These are phyloP conservation scores for Coemansia sp. DNA, from an alignment of 192 early-diverging fungal genomes.

Conservation along the genomic window DNA sequence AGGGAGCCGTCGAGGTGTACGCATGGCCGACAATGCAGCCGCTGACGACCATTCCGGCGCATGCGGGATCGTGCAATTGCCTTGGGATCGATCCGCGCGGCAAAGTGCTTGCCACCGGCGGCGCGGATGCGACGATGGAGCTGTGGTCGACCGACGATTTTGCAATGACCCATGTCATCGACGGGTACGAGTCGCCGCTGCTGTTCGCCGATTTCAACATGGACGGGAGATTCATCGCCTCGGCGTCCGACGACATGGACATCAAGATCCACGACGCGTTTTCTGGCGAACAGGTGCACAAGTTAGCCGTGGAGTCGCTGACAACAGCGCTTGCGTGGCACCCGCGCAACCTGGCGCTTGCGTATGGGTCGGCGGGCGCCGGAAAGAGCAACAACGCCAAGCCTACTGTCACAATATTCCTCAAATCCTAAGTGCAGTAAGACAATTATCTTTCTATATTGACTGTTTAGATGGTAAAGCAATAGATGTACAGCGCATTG, in stretches of 20 bases:
- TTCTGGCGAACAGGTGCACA: constrained; percentile 33
- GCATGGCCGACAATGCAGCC: constrained; percentile 47
- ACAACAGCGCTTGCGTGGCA: constrained; percentile 46
- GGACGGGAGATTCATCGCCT: constrained; percentile 43
- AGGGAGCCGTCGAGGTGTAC: constrained; percentile 42
- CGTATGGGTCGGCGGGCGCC: constrained; percentile 29
- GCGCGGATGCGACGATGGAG: constrained; percentile 37
- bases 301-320: constrained; percentile 17
- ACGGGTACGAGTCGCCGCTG: constrained; percentile 42
- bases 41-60: constrained; percentile 28
- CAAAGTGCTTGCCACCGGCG: constrained; percentile 34
- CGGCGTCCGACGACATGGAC: constrained; percentile 38
- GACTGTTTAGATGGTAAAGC: neutral
- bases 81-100: constrained; percentile 32
- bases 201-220: constrained; percentile 36
- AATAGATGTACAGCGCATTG: neutral
- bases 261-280: constrained; percentile 33
- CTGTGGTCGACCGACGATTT: constrained; percentile 42
- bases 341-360: constrained; percentile 45
- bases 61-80: constrained; percentile 40
- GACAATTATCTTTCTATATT: neutral
- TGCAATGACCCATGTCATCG: constrained; percentile 17
- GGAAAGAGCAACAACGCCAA: constrained; percentile 12
- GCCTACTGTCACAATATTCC: constrained; percentile 26
- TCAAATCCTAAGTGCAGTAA: neutral